Base-by-base conservation (phyloP, 2,329 filamentous ascomycete species). In the Tolypocladium endophyticum region DNA sequence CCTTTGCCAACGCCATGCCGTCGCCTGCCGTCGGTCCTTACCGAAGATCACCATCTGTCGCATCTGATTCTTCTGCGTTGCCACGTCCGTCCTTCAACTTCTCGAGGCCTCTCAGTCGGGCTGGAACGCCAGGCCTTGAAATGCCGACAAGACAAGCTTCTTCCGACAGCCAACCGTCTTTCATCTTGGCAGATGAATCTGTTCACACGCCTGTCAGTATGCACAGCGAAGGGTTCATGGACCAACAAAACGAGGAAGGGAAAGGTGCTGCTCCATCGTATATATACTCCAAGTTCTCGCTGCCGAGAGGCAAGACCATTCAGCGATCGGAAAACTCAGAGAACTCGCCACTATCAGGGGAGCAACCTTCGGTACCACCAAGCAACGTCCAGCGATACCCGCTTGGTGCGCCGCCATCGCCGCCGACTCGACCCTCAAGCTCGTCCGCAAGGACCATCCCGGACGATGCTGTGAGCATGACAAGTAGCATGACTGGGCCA, bases 41-140 rank as follows among this genome's bases (percentile, higher is more conserved):
- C 66, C 83, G 86, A 61, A 83, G 92, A 67, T 96, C 92, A 1
- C 91, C 92, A 2, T 97, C 94, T 0, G 81, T 90, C 43, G 87
- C 86, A 62, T 97, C 93, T 1, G 90, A 96, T 62, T 83, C 84
- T 57, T 96, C 92, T 2, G 81, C 81, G 12, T 69, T 92, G 41
- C 85, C 87, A 16, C 83, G 87, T 20, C 89, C 91, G 0, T 85
- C 89, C 0, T 93, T 95, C 75, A 97, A 99, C 74, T 97, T 97
- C 72, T 97, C 94, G 0, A 84, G 94, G 52, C 94, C 94, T 0
- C 76, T 96, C 62, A 97, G 93, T 72, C 82, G 87, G 69, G 83
- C 86, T 61, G 85, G 85, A 62, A 86, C 82, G 16, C 83, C 84
- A 20, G 75, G 68, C 53, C 75, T 81, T 65, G 83, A 87, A n/a